Evolutionary conservation across 768 basidiomycete species (phyloP).

Genomic region (Tephrocybe sp.): DNA sequence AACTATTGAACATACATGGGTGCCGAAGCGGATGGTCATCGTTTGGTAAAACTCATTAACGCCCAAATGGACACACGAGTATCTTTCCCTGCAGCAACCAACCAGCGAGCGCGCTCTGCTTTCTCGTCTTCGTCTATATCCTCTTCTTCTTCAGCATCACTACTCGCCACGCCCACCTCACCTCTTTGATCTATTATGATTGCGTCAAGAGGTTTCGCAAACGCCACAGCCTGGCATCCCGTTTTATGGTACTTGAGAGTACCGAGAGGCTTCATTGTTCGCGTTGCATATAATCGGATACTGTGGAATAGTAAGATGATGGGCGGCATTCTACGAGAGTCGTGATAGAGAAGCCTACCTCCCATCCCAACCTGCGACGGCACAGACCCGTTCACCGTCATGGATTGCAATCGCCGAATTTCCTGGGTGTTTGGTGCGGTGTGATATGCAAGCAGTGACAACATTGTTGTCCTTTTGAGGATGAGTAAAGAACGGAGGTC

Average conservation of each 20-base stretch:
- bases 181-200: constrained; percentile 15
- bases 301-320: constrained; percentile 37
- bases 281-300: constrained; percentile 80
- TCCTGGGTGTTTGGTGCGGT: constrained; percentile 76
- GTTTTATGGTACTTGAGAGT: constrained; percentile 82
- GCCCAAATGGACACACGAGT: constrained; percentile 72
- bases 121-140: constrained; percentile 47
- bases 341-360: constrained; percentile 49
- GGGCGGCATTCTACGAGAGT: background rate
- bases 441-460: constrained; percentile 12
- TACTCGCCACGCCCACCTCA: constrained; percentile 19
- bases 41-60: constrained; percentile 50
- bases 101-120: constrained; percentile 54
- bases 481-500: background rate
- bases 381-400: constrained; percentile 76
- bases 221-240: constrained; percentile 72
- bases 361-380: constrained; percentile 94
- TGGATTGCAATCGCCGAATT: constrained; percentile 77
- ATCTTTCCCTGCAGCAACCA: constrained; percentile 68
- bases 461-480: background rate
- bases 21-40: no score
- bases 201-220: constrained; percentile 42
- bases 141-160: constrained; percentile 35
- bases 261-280: constrained; percentile 79
- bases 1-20: no score